These are phyloP conservation scores for Linum trigynum DNA, from an alignment of 345 rosid genomes.

Conservation along the genomic window DNA sequence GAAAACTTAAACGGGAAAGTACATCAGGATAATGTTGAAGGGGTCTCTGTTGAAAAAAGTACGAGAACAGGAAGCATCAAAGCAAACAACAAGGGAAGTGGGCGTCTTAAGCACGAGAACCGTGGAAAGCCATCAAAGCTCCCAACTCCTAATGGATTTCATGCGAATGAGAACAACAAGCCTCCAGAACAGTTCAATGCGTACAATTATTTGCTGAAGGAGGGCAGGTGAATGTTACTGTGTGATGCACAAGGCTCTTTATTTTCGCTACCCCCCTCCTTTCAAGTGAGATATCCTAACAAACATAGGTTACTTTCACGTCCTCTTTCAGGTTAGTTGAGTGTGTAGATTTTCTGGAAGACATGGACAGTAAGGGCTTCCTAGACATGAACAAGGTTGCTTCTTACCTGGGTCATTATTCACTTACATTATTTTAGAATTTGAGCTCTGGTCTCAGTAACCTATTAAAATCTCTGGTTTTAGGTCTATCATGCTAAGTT, in stretches of 20 bases:
- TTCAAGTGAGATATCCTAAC: constrained; percentile 3
- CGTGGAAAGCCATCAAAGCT: constrained; percentile 26
- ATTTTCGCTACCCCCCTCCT: neutral
- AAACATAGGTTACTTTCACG: constrained; percentile 13
- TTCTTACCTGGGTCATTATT: constrained; percentile 12
- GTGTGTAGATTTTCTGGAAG: constrained; percentile 69
- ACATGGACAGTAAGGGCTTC: constrained; percentile 46
- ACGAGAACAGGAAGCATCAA: constrained; percentile 25
- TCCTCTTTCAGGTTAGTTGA: constrained; percentile 48
- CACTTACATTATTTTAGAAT: neutral
- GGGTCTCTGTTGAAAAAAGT: constrained; percentile 25
- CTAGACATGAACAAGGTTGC: constrained; percentile 77
- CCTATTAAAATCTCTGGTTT: constrained; percentile 10
- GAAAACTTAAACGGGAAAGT: constrained; percentile 32
- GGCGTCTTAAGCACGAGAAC: constrained; percentile 24
- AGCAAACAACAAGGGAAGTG: constrained; percentile 27
- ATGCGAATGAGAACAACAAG: constrained; percentile 25
- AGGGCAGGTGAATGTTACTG: constrained; percentile 48
- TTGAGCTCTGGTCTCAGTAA: constrained; percentile 6
- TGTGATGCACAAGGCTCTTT: neutral
- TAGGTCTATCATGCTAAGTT: constrained; percentile 85
- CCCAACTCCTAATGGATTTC: constrained; percentile 26
- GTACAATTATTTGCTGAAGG: constrained; percentile 52
- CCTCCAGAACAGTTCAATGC: constrained; percentile 25
- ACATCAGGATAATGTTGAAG: constrained; percentile 25